These are phyloP conservation scores for Rhododendron henanense DNA, from an alignment of 148 eudicot species.

Conservation along the genomic window DNA sequence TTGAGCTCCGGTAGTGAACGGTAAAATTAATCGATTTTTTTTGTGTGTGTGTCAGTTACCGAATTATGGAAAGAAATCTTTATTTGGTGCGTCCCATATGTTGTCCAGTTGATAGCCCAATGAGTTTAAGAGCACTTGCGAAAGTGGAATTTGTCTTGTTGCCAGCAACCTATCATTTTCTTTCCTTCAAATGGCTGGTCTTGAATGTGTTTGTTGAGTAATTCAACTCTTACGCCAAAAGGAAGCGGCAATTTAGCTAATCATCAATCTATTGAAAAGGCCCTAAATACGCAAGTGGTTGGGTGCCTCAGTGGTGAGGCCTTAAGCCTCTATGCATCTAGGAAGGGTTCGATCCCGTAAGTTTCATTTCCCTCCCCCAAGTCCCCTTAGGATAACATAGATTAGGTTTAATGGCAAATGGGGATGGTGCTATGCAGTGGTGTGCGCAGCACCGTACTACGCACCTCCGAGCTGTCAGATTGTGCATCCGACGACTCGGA, in stretches of 20 bases:
- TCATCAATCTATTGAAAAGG: neutral
- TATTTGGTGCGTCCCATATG: neutral
- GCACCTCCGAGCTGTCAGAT: no score
- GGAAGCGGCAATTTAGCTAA: neutral
- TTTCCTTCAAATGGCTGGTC: neutral
- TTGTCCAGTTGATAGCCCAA: neutral
- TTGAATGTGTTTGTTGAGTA: neutral
- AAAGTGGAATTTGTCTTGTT: neutral
- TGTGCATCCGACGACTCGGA: no score
- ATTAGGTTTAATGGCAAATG: no score
- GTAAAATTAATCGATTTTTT: neutral
- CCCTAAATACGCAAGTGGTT: neutral
- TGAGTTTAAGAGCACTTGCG: no score
- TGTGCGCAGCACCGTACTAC: fast-evolving
- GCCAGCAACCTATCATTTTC: neutral
- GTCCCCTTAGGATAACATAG: no score
- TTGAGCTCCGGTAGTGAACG: neutral
- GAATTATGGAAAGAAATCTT: no score
- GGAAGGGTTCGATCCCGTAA: no score
- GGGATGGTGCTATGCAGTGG: no score
- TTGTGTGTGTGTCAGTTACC: neutral
- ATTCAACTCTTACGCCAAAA: neutral
- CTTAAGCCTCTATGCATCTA: no score
- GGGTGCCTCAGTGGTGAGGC: no score
- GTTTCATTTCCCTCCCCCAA: no score